A percentile compares a stretch with the other conserved stretches of the same genome.
These are phyloP conservation scores for Tricholoma bakamatsutake DNA, from an alignment of 768 basidiomycete genomes.

Conservation along the genomic window DNA sequence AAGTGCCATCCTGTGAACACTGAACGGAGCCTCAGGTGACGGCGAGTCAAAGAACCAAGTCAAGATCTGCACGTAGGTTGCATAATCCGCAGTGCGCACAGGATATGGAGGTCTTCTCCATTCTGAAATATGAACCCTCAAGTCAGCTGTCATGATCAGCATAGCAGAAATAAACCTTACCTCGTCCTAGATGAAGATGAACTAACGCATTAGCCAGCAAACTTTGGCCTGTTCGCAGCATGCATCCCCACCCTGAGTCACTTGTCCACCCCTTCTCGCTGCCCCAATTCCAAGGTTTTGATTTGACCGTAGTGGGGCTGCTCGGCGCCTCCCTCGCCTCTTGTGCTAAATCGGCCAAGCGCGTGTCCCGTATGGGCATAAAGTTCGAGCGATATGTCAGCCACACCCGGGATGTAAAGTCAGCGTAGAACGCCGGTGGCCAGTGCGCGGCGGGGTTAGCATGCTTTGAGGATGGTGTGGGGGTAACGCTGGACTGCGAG, in stretches of 20 bases:
- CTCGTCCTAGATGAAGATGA: constrained; percentile 57
- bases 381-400: constrained; percentile 91
- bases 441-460: constrained; percentile 48
- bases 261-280: constrained; percentile 79
- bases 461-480: constrained; percentile 7
- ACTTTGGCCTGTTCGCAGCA: constrained; percentile 84
- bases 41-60: constrained; percentile 97
- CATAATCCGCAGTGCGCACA: constrained; percentile 59
- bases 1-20: constrained; percentile 93
- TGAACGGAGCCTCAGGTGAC: constrained; percentile 78
- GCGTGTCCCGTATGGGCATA: constrained; percentile 66
- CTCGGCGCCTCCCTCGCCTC: constrained; percentile 17
- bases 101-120: constrained; percentile 75
- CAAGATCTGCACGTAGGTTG: constrained; percentile 84
- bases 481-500: constrained; percentile 16
- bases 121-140: constrained; percentile 37
- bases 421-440: constrained; percentile 81
- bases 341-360: constrained; percentile 28
- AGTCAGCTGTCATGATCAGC: neutral
- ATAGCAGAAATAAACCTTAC: constrained; percentile 6
- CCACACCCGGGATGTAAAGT: constrained; percentile 87
- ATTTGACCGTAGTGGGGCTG: constrained; percentile 33
- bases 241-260: constrained; percentile 90
- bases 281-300: constrained; percentile 60
- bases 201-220: constrained; percentile 77